A percentile compares a stretch with the other conserved stretches of the same genome.
These are phyloP conservation scores for Spizellomyces sp. DNA, from an alignment of 192 early-diverging fungal species.

Conservation along the genomic window DNA sequence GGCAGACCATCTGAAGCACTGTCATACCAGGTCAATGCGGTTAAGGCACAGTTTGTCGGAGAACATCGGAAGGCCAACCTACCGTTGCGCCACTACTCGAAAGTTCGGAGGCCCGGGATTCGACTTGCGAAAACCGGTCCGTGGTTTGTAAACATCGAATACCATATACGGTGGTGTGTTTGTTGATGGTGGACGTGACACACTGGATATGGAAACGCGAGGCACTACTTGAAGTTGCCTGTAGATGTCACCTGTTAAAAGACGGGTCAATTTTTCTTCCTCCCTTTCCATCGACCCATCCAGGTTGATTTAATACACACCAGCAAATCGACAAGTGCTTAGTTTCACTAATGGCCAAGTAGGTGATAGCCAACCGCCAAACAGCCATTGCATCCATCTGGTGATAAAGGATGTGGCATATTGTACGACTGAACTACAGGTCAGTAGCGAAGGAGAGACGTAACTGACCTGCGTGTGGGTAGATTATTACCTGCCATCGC, in stretches of 20 bases:
- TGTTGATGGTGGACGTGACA: not conserved
- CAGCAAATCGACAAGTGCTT: too few relatives aligned
- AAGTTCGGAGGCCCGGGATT: conserved; percentile 22
- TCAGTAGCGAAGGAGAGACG: not conserved
- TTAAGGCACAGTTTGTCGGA: too few relatives aligned
- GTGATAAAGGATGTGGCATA: too few relatives aligned
- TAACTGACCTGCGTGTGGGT: not conserved
- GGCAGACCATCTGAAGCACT: too few relatives aligned
- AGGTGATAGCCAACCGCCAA: too few relatives aligned
- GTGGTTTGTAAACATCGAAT: conserved; percentile 28
- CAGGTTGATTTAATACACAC: too few relatives aligned
- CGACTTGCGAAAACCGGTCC: conserved; percentile 14
- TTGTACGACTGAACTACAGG: too few relatives aligned
- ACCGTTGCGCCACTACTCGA: conserved; percentile 23
- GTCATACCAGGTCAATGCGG: too few relatives aligned
- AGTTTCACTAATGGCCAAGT: too few relatives aligned
- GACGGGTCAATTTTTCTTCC: too few relatives aligned
- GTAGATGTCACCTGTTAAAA: not conserved
- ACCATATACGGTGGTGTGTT: not conserved
- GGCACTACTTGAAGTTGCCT: not conserved
- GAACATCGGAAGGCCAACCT: not conserved
- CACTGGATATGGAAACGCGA: not conserved
- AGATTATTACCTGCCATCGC: not conserved
- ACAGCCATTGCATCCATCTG: too few relatives aligned
- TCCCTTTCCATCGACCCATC: too few relatives aligned